Evolutionary conservation across 805 yeast species (phyloP), one percentile per base, ranked within the genome.

Genomic region (Candida krabiensis): DNA sequence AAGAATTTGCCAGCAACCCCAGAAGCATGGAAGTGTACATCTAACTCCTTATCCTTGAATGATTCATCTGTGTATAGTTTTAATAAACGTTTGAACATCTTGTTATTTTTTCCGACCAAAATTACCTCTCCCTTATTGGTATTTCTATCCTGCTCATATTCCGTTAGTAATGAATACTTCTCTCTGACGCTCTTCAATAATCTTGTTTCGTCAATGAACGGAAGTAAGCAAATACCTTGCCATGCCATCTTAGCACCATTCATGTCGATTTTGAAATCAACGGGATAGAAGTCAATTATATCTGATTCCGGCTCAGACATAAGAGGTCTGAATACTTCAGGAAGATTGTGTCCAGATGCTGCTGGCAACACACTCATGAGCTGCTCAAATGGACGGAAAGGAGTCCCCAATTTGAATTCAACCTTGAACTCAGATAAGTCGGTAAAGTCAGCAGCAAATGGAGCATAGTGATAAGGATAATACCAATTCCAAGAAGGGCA

Each of bases 401-500:
- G 97, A 39, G 71, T 69, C 6, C 96, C 96, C 32, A 46, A 43
- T 8, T 71, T 70, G 54, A 90, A 87, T 21, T 66, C 63, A 14
- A 88, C 70, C 1, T 79, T 67, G 12, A 80, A 56, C 6, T 70
- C 75, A 9, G 60, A 57, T 28, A 84, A 55, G 32, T 79, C 76
- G 2, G 61, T 69, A 53, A 93, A 86, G 60, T 93, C 99, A 5
- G 83, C 75, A 0, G 97, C 98, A 71, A 93, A 90, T 16, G 99
- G 99, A 0, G 99, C 98, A 66, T 93, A 95, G 58, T 93, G 98
- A 59, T 83, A 91, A 0, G 98, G 99, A 54, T 83, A 93, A 61
- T 79, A 93, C 99, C 99, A 93, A 38, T 82, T 82, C 99, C 99
- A 93, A 0, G 98, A 91, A 0, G 96, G 96, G 65, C 98, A 91